Conservation (phyloP, 2,329 filamentous ascomycete species). For the Fonsecaea erecta region DNA sequence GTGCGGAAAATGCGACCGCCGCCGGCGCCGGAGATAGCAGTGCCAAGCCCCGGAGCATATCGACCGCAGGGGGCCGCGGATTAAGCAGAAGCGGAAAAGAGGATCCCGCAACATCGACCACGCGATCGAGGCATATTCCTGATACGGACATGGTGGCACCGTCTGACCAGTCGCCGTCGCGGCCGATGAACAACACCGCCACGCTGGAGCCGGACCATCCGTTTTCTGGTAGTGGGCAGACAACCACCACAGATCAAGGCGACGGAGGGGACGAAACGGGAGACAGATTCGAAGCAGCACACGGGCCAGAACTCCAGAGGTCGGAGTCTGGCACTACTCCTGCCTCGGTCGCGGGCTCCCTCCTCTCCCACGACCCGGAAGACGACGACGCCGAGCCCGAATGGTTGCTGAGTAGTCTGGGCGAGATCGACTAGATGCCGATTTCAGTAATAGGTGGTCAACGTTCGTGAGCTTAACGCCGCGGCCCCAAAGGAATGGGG, state of each 20-base stretch:
- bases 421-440: constrained; percentile 26
- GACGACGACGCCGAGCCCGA: constrained; percentile 69
- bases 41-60: constrained; percentile 1
- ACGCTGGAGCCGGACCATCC: not conserved
- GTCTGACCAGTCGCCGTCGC: not conserved
- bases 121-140: not conserved
- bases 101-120: not conserved
- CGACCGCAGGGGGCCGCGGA: not conserved
- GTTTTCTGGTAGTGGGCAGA: not conserved
- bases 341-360: constrained; percentile 9
- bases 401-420: constrained; percentile 55
- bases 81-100: not conserved
- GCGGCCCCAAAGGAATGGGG: too few relatives aligned
- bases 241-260: not conserved
- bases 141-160: not conserved
- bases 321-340: not conserved
- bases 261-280: not conserved
- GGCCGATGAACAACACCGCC: too few relatives aligned
- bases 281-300: too few relatives aligned
- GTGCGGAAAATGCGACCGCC: constrained; percentile 7
- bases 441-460: too few relatives aligned
- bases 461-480: too few relatives aligned
- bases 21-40: not conserved
- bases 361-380: constrained; percentile 65
- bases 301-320: not conserved